Evolutionary conservation across 805 yeast genomes (phyloP), one percentile per base, ranked within the genome.

Genomic region (Wilhelminamyces savonicus): DNA sequence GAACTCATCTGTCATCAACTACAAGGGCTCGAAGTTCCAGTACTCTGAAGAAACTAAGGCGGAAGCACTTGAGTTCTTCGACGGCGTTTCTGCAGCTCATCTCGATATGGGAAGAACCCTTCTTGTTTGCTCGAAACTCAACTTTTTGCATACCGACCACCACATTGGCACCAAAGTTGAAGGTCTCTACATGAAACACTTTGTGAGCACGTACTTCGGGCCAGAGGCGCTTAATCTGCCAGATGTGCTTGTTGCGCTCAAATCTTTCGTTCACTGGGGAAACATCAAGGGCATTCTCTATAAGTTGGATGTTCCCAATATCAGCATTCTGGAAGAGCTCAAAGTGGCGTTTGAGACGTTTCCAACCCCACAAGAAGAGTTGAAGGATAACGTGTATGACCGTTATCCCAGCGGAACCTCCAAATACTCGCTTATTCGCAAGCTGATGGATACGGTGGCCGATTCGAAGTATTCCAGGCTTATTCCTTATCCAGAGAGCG

Each of bases 361-460:
- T 35, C 76, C 76, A 1, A 55, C 50, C 7, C 69, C 71, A 4
- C 49, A 54, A 3, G 41, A 42, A 4, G 67, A 66, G 42, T 48
- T 72, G 25, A 58, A 55, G 29, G 50, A 50, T 5, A 49, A 62
- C 23, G 60, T 70, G 1, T 55, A 54, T 32, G 64, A 56, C 14
- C 59, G 76, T 30, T 70, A 66, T 32, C 78, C 78, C 0, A 69
- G 73, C 13, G 78, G 78, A 0, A 64, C 74, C 2, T 69, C 76
- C 3, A 66, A 64, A 41, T 64, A 59, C 37, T 54, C 65, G 3
- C 41, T 71, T 17, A 47, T 66, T 11, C 60, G 65, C 22, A 68
- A 61, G 28, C 46, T 66, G 2, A 36, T 71, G 2, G 53, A 59
- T 20, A 38, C 50, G 9, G 34, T 66, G 16, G 56, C 64, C 1